A percentile compares a stretch with the other conserved stretches of the same genome.
Conservation (phyloP, 2,329 filamentous ascomycete genomes). For the Paraphaeosphaeria minitans region DNA sequence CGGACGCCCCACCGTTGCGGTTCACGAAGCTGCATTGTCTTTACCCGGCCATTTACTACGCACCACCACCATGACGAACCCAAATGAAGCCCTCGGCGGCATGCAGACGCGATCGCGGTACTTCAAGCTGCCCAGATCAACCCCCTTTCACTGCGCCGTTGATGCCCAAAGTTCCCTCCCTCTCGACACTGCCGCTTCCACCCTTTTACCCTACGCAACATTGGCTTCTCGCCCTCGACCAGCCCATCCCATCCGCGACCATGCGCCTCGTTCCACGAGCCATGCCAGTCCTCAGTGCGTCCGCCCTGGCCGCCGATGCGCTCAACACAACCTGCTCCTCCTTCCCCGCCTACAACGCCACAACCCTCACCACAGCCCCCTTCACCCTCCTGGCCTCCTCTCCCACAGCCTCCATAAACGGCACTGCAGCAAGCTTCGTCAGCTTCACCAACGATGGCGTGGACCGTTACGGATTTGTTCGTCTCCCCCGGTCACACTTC, state of each 20-base stretch:
- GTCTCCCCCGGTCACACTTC: not conserved
- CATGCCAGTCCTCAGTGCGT: not conserved
- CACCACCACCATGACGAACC: not conserved
- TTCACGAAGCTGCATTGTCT: not conserved
- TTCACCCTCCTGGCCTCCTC: constrained; percentile 13
- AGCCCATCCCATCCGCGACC: not conserved
- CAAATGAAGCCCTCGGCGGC: not conserved
- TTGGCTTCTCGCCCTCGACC: not conserved
- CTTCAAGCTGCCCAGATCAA: not conserved
- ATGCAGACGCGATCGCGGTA: not conserved
- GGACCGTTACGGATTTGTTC: constrained; percentile 17
- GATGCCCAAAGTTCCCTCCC: not conserved
- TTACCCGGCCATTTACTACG: constrained; percentile 4
- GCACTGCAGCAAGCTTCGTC: constrained; percentile 7
- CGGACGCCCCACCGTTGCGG: not conserved
- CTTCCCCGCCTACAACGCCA: constrained; percentile 17
- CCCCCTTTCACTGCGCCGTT: not conserved
- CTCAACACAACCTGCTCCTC: constrained; percentile 7
- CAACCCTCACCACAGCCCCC: constrained; percentile 12
- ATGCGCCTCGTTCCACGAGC: not conserved
- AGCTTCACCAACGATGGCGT: constrained; percentile 16
- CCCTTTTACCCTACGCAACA: not conserved
- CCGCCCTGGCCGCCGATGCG: not conserved
- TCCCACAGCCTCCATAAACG: constrained; percentile 10
- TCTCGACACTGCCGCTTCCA: not conserved